These are phyloP conservation scores for Venturia carpophila DNA, from an alignment of 2,329 filamentous ascomycete species.

Conservation along the genomic window DNA sequence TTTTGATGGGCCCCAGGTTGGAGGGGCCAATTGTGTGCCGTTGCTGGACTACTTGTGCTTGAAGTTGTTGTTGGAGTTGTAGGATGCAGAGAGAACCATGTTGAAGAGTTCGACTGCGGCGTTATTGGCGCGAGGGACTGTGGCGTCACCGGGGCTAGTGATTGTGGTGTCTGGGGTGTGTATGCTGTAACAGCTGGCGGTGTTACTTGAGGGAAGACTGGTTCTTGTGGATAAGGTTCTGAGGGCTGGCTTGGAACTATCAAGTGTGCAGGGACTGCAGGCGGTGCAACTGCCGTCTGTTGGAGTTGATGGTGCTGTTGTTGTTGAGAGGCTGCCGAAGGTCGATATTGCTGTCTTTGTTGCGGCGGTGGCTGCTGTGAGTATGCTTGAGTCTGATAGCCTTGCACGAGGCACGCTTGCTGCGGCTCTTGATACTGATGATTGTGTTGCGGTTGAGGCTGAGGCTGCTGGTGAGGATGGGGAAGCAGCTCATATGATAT, in stretches of 20 bases:
- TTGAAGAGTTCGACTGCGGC: neutral
- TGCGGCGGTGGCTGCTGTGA: neutral
- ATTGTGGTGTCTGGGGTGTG: slow-evolving; percentile 1
- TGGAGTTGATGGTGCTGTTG: neutral
- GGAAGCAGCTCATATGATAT: neutral
- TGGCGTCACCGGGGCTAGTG: neutral
- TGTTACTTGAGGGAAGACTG: neutral
- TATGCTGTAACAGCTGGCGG: neutral
- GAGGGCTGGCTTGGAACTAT: neutral
- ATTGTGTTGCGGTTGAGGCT: neutral
- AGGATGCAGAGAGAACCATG: neutral
- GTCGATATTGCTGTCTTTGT: neutral
- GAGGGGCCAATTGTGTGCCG: neutral
- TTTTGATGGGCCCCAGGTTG: neutral
- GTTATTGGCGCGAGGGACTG: neutral
- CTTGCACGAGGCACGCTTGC: neutral
- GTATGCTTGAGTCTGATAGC: slow-evolving; percentile 3
- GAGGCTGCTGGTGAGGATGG: neutral
- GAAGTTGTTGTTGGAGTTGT: neutral
- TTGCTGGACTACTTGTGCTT: neutral
- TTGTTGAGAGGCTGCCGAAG: neutral
- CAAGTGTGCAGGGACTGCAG: slow-evolving; percentile 2
- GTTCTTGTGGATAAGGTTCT: slow-evolving; percentile 4
- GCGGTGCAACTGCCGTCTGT: neutral
- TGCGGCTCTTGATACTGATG: neutral